Percentiles rank a stretch among this genome's conserved stretches.
Evolutionary conservation across 352 stramenopile species (phyloP).

Genomic region (Chrysophaeum taylorii): DNA sequence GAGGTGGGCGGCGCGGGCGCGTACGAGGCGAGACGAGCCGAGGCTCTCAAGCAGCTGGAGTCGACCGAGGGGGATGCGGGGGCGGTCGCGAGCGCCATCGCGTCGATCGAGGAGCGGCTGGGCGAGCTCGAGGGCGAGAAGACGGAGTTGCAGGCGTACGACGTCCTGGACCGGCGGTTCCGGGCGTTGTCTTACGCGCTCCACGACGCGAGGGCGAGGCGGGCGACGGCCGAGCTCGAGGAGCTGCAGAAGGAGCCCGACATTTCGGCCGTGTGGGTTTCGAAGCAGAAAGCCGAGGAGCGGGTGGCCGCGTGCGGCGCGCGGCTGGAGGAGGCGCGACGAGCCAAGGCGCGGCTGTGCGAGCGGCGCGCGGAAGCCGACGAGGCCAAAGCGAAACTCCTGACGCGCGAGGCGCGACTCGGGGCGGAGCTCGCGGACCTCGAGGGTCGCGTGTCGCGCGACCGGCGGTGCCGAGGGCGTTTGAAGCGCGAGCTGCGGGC

Average conservation of each 20-base stretch:
- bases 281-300: constrained; percentile 21
- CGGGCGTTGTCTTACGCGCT: constrained; percentile 93
- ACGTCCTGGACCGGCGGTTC: constrained; percentile 83
- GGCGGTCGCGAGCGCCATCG: constrained; percentile 90
- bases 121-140: constrained; percentile 95
- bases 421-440: background rate
- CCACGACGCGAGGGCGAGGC: constrained; percentile 47
- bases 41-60: constrained; percentile 91
- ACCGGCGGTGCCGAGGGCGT: background rate
- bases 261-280: constrained; percentile 60
- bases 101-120: constrained; percentile 83
- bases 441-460: background rate
- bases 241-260: constrained; percentile 43
- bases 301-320: constrained; percentile 12
- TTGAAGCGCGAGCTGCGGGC: background rate
- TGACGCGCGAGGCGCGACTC: background rate
- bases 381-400: constrained; percentile 41
- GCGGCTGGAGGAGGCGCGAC: constrained; percentile 8
- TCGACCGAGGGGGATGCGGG: constrained; percentile 83
- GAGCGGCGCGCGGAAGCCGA: constrained; percentile 40
- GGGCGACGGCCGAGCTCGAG: constrained; percentile 39
- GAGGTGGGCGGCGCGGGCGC: constrained; percentile 95
- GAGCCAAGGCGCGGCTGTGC: no score
- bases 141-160: constrained; percentile 86
- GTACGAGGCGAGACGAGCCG: constrained; percentile 92